Evolutionary conservation across 2,329 filamentous ascomycete species (phyloP).

Genomic region (Aspergillus ochraceus): DNA sequence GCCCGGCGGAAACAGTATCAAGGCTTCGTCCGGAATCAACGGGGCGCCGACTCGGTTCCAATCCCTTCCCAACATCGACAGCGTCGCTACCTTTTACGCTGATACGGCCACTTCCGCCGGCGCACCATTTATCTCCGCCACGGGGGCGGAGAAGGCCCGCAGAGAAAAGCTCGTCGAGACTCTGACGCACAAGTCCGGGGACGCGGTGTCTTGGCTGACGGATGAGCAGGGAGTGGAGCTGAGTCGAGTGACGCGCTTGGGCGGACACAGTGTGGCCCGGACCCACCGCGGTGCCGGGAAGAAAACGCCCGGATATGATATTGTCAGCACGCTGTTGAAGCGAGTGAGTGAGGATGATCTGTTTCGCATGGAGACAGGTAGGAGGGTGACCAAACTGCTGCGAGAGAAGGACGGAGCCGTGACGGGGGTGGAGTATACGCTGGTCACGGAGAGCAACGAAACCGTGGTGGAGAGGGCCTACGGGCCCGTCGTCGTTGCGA

Average conservation of each 20-base stretch:
- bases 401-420: slow-evolving; percentile 37
- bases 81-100: slow-evolving; percentile 49
- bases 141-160: slow-evolving; percentile 31
- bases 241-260: slow-evolving; percentile 58
- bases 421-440: slow-evolving; percentile 54
- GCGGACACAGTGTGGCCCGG: slow-evolving; percentile 57
- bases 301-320: slow-evolving; percentile 60
- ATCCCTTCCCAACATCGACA: slow-evolving; percentile 25
- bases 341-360: slow-evolving; percentile 50
- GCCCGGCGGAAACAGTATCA: slow-evolving; percentile 66
- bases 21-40: slow-evolving; percentile 67
- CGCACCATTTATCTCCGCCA: slow-evolving; percentile 21
- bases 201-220: slow-evolving; percentile 57
- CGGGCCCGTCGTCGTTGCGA: slow-evolving; percentile 61
- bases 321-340: slow-evolving; percentile 56
- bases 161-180: slow-evolving; percentile 49
- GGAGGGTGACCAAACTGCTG: slow-evolving; percentile 55
- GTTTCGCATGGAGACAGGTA: slow-evolving; percentile 55
- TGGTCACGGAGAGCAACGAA: slow-evolving; percentile 22
- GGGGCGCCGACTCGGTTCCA: slow-evolving; percentile 62
- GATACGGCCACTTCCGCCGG: slow-evolving; percentile 63
- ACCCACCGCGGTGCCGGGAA: slow-evolving; percentile 58
- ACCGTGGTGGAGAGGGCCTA: slow-evolving; percentile 28
- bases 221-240: slow-evolving; percentile 61
- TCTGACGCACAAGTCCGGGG: slow-evolving; percentile 51